Evolutionary conservation across 108 stramenopile species (phyloP).

Genomic region (Mediolabrus comicus): DNA sequence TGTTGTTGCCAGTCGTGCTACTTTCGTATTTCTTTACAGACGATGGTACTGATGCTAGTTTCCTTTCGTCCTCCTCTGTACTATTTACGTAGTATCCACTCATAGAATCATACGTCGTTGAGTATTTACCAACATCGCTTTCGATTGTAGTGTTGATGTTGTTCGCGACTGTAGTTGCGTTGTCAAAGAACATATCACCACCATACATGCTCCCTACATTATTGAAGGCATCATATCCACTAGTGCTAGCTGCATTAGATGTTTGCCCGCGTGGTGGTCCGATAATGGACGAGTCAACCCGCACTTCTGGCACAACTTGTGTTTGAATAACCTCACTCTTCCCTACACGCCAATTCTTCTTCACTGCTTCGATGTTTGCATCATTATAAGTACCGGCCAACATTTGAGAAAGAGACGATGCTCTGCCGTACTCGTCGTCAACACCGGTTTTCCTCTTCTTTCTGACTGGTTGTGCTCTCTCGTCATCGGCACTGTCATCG

Average conservation of each 20-base stretch:
- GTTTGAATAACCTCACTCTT: not conserved
- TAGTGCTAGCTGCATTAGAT: not conserved
- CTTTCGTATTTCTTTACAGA: not conserved
- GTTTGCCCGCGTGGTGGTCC: slow-evolving; percentile 16
- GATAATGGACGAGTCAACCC: slow-evolving; percentile 42
- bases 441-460: slow-evolving; percentile 24
- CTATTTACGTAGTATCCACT: slow-evolving; percentile 8
- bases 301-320: not conserved
- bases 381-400: slow-evolving; percentile 33
- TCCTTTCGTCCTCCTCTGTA: slow-evolving; percentile 1
- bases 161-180: not conserved
- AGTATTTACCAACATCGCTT: not conserved
- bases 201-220: slow-evolving; percentile 43
- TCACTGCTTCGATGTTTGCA: slow-evolving; percentile 20
- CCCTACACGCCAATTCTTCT: not conserved
- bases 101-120: slow-evolving; percentile 10
- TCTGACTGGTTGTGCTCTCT: not conserved
- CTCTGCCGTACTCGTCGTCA: not conserved
- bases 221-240: slow-evolving; percentile 37
- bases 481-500: not conserved
- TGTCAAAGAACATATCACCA: not conserved
- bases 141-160: not conserved
- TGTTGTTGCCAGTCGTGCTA: slow-evolving; percentile 12
- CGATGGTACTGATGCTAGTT: not conserved
- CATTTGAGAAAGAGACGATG: slow-evolving; percentile 30